Conservation (phyloP, 306 rosid species). For the Luffa acutangula region DNA sequence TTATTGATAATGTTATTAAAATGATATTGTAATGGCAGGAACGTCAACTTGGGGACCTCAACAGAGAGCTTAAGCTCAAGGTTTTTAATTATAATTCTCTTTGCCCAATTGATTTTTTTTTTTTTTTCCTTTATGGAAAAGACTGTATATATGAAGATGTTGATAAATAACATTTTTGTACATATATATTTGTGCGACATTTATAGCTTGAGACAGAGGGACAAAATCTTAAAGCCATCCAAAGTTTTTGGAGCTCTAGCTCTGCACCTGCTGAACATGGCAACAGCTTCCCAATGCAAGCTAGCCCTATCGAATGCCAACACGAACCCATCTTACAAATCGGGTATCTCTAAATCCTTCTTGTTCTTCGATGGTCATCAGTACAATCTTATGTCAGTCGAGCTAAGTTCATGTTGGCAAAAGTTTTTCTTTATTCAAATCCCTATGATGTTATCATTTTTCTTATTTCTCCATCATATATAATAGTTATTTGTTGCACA, state of each 20-base stretch:
- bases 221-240: slow-evolving; percentile 43
- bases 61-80: slow-evolving; percentile 65
- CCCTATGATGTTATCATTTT: no score
- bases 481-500: no score
- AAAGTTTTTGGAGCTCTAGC: slow-evolving; percentile 45
- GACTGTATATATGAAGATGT: background rate
- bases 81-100: slow-evolving; percentile 16
- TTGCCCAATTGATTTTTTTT: background rate
- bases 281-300: slow-evolving; percentile 35
- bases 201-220: slow-evolving; percentile 20
- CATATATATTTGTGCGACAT: background rate
- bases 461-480: no score
- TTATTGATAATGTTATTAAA: background rate
- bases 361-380: no score
- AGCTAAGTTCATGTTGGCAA: no score
- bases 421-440: no score
- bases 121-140: background rate
- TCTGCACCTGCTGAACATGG: slow-evolving; percentile 30
- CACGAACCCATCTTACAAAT: slow-evolving; percentile 53
- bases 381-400: no score
- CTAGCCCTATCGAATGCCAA: slow-evolving; percentile 45
- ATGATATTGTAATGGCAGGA: slow-evolving; percentile 36
- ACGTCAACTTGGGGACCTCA: slow-evolving; percentile 62
- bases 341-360: slow-evolving; percentile 33
- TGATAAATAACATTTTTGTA: background rate